A percentile compares a stretch with the other conserved stretches of the same genome.
These are phyloP conservation scores for Ajuga chamaepitys DNA, from an alignment of 257 asterid genomes.

Conservation along the genomic window DNA sequence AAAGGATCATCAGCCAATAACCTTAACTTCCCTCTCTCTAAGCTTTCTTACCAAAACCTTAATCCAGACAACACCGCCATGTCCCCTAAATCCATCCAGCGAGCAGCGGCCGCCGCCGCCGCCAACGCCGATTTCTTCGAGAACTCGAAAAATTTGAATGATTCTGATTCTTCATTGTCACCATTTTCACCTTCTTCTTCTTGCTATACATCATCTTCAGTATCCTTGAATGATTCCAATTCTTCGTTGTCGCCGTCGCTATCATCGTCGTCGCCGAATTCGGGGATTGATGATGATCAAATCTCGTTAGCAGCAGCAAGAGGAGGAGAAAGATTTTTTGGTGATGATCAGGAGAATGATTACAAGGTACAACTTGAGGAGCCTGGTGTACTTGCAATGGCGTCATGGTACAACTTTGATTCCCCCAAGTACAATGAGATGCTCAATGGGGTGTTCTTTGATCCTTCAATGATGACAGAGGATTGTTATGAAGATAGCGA, in stretches of 20 bases:
- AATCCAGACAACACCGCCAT: slow-evolving; percentile 13
- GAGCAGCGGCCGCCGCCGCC: slow-evolving; percentile 46
- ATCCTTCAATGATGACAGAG: slow-evolving; percentile 42
- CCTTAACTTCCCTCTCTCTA: slow-evolving; percentile 58
- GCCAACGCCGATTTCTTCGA: background rate
- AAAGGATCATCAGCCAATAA: slow-evolving; percentile 64
- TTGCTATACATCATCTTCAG: background rate
- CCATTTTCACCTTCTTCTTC: background rate
- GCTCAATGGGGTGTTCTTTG: slow-evolving; percentile 56
- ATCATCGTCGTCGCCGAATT: slow-evolving; percentile 11
- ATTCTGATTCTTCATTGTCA: too few relatives aligned
- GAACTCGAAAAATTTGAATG: too few relatives aligned
- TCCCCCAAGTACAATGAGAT: slow-evolving; percentile 67
- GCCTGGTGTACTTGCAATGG: slow-evolving; percentile 7
- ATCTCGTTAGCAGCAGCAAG: background rate
- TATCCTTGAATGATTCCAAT: background rate
- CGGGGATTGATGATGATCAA: slow-evolving; percentile 20
- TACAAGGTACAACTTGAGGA: slow-evolving; percentile 20
- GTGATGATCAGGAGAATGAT: background rate
- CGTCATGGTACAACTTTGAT: slow-evolving; percentile 63
- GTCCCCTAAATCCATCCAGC: slow-evolving; percentile 78
- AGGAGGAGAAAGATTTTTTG: too few relatives aligned
- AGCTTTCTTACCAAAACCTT: background rate
- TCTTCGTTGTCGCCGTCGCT: slow-evolving; percentile 15
- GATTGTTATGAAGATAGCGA: slow-evolving; percentile 51